Evolutionary conservation across 768 basidiomycete genomes (phyloP).

Genomic region (Mrakia blollopis): DNA sequence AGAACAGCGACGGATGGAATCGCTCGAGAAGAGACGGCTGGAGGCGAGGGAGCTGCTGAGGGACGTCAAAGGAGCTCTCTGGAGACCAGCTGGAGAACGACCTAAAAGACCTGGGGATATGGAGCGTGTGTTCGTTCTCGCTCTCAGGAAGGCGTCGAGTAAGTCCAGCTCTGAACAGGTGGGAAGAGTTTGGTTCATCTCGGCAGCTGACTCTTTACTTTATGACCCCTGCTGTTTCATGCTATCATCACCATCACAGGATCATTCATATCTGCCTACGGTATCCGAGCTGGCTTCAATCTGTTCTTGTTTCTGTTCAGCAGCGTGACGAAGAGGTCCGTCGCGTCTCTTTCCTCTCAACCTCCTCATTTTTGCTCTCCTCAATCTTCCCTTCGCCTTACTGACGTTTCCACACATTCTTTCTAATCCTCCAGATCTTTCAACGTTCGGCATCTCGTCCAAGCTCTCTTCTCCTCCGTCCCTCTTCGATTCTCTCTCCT

Average conservation of each 20-base stretch:
- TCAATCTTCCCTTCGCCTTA: neutral
- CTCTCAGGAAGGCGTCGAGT: slow-evolving; percentile 28
- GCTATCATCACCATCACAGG: neutral
- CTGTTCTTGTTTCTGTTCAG: slow-evolving; percentile 18
- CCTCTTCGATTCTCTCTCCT: slow-evolving; percentile 28
- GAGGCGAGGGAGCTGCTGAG: slow-evolving; percentile 23
- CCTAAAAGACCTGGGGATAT: slow-evolving; percentile 39
- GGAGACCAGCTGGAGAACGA: slow-evolving; percentile 40
- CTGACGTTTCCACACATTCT: neutral
- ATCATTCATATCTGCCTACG: slow-evolving; percentile 27
- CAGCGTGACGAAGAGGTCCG: neutral
- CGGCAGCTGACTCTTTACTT: neutral
- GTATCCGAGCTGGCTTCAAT: slow-evolving; percentile 31
- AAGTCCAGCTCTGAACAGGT: neutral
- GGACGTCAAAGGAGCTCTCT: slow-evolving; percentile 41
- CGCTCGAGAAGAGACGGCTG: slow-evolving; percentile 7
- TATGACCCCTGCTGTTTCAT: too few species aligned
- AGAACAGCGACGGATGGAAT: neutral
- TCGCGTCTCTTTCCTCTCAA: neutral
- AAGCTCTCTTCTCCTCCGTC: slow-evolving; percentile 6
- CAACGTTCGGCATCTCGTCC: neutral
- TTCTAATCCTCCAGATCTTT: neutral
- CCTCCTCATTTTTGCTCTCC: neutral
- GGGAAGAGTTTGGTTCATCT: neutral
- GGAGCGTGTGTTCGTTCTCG: slow-evolving; percentile 42